Base-by-base conservation (phyloP, 73 alveolate species). In the Durusdinium trenchii region DNA sequence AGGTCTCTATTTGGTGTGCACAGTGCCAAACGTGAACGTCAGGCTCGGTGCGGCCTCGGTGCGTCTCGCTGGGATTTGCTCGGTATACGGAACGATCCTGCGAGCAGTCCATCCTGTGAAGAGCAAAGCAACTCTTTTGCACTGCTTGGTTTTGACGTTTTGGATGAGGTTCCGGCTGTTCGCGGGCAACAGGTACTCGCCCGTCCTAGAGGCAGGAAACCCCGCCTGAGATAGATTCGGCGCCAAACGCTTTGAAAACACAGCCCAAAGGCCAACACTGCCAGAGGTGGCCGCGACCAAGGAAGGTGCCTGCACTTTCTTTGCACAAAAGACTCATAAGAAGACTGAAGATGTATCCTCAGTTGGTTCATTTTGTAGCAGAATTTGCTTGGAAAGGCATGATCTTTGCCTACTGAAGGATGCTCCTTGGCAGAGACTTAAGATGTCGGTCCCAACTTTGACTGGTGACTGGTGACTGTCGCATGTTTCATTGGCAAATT, bases 241-340 rank as follows among this genome's bases (percentile, higher is more conserved):
- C 20, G 2, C 82, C 47, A 46, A 5, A 35, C 42, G n/a, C 6
- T 38, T n/a, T 5, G 32, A 60, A 71, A 4, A 35, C 45, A 0
- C 26, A 43, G 48, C 3, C 14, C 38, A 30, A n/a, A 91, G 98
- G 98, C 98, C 45, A 91, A 67, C 78, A 91, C 98, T 47, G 98
- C 98, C 26, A 38, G 98, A 47, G 98, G 98, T 45, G 98, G 98
- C 98, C 98, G 98, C 26, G 98, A 91, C 36, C 98, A 91, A 78
- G 98, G 98, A 67, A 91, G 98, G 97, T 38, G 35, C 40, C 57
- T 43, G 51, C 42, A 10, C 35, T 32, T 38, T 52, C 50, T 30
- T 73, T 2, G 35, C 51, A 60, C 67, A 84, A 83, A 61, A 43
- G 85, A 87, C 67, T 26, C 62, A 36, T 60, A 36, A 75, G 85